phyloP scores from a whole-genome alignment of 1,139 yeast species.

The Nadsonia commutata region DNA sequence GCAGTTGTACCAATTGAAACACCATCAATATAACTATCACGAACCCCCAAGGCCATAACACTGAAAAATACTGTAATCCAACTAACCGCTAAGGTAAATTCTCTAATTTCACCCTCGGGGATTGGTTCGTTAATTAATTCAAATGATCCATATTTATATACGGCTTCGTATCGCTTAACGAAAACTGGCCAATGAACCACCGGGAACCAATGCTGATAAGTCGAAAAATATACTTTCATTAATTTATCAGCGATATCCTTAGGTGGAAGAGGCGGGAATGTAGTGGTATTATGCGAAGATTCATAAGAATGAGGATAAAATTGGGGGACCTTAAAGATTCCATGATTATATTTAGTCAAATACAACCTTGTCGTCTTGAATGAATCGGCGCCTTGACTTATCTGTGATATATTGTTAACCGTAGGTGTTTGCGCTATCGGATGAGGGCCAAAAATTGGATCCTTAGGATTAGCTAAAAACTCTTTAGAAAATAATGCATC shows the following conservation, averaged over 20 bases:
- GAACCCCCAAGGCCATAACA: constrained; percentile 16
- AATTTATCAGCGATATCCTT: constrained; percentile 5
- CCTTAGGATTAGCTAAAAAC: not conserved
- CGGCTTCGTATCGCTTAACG: constrained; percentile 7
- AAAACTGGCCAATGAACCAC: constrained; percentile 15
- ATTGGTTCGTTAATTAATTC: not conserved
- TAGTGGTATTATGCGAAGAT: not conserved
- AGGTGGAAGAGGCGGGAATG: not conserved
- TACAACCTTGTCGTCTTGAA: not conserved
- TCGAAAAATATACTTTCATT: not conserved
- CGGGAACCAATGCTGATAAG: constrained; percentile 17
- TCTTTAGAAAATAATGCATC: not conserved
- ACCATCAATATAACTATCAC: constrained; percentile 8
- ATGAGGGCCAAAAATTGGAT: not conserved
- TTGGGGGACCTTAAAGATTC: not conserved
- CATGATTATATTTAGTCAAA: not conserved
- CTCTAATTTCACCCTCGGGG: not conserved
- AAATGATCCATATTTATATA: constrained; percentile 6
- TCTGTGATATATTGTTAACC: too few species aligned
- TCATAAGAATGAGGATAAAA: not conserved
- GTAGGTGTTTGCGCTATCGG: not conserved
- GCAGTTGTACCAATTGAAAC: constrained; percentile 2
- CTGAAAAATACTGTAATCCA: constrained; percentile 14
- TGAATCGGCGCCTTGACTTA: not conserved
- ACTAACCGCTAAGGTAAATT: constrained; percentile 4